phyloP scores from a whole-genome alignment of 805 yeast genomes.

The Ogataea corticis region DNA sequence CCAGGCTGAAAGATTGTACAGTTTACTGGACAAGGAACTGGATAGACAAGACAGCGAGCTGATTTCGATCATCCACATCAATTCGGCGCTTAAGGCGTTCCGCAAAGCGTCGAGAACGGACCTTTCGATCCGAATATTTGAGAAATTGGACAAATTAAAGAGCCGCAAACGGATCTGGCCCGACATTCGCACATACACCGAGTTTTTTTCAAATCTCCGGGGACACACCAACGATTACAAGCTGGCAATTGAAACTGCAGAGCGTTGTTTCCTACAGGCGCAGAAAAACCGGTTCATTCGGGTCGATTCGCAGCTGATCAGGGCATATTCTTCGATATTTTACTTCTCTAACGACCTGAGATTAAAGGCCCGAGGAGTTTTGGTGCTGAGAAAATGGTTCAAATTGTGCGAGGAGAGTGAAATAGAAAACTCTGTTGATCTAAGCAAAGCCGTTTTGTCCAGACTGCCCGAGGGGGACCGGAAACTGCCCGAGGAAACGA shows the following conservation, averaged over 20 bases:
- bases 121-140: conserved; percentile 40
- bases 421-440: conserved; percentile 16
- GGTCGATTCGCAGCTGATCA: conserved; percentile 22
- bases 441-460: neutral
- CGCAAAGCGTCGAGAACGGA: conserved; percentile 41
- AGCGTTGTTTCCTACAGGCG: conserved; percentile 20
- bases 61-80: conserved; percentile 43
- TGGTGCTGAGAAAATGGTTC: conserved; percentile 31
- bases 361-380: conserved; percentile 28
- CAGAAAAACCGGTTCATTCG: conserved; percentile 21
- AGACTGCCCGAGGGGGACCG: conserved; percentile 11
- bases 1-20: conserved; percentile 36
- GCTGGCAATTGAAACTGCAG: conserved; percentile 23
- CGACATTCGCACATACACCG: conserved; percentile 37
- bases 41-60: conserved; percentile 23
- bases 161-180: conserved; percentile 25
- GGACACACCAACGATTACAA: conserved; percentile 12
- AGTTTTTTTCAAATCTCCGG: conserved; percentile 26
- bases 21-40: conserved; percentile 34
- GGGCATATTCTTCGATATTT: conserved; percentile 29
- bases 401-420: conserved; percentile 25
- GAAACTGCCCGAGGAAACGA: conserved; percentile 6
- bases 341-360: conserved; percentile 27
- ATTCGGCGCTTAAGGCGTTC: conserved; percentile 47
- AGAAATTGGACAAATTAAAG: conserved; percentile 26